phyloP scores from a whole-genome alignment of 192 early-diverging fungal genomes.

The Coemansia sp. region DNA sequence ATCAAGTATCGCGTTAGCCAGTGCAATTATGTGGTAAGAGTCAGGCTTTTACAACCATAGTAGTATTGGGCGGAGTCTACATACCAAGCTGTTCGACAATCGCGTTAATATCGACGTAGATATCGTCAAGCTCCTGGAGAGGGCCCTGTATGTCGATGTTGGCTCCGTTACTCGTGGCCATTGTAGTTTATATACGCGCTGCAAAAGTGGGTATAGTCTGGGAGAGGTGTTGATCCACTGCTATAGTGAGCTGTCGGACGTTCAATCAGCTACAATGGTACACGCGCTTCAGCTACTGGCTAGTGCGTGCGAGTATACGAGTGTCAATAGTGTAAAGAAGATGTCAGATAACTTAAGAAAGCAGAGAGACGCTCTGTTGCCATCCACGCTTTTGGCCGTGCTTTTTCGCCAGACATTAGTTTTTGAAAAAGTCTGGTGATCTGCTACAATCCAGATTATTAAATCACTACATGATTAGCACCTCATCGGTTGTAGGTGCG shows the following conservation, averaged over 20 bases:
- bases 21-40: neutral
- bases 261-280: neutral
- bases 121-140: slow-evolving; percentile 32
- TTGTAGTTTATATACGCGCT: slow-evolving; percentile 1
- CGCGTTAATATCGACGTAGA: slow-evolving; percentile 42
- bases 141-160: slow-evolving; percentile 27
- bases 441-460: neutral
- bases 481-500: neutral
- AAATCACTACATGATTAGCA: slow-evolving; percentile 4
- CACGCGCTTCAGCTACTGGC: neutral
- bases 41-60: neutral
- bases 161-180: slow-evolving; percentile 38
- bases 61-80: neutral
- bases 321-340: neutral
- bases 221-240: neutral
- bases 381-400: neutral
- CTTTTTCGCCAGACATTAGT: neutral
- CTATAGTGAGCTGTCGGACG: slow-evolving; percentile 1
- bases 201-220: neutral
- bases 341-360: neutral
- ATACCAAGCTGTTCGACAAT: slow-evolving; percentile 53
- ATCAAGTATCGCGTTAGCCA: neutral
- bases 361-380: slow-evolving; percentile 4
- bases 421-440: slow-evolving; percentile 15
- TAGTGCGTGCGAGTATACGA: neutral